Conservation (phyloP, 805 yeast genomes). For the Wickerhamiella azyma region DNA sequence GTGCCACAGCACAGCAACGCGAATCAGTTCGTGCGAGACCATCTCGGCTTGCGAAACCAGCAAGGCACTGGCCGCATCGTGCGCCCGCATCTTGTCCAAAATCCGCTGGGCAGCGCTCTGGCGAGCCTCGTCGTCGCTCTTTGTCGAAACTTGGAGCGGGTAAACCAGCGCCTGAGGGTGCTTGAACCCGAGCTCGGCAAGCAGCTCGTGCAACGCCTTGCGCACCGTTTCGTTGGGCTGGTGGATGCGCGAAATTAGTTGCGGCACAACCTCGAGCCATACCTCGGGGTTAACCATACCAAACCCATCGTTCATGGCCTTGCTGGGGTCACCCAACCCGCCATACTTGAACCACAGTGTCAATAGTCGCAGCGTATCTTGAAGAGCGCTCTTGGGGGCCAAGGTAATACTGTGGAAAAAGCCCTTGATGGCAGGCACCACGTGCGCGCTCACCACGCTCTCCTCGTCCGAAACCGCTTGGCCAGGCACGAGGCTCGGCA, state of each 20-base stretch:
- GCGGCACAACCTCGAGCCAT: constrained; percentile 94
- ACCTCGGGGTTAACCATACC: constrained; percentile 77
- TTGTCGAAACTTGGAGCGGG: constrained; percentile 90
- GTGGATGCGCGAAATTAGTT: constrained; percentile 87
- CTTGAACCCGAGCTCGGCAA: constrained; percentile 80
- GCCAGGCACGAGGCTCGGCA: constrained; percentile 13
- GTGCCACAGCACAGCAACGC: constrained; percentile 95
- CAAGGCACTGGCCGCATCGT: constrained; percentile 41
- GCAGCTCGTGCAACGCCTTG: constrained; percentile 58
- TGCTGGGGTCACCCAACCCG: constrained; percentile 81
- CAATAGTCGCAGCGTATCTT: constrained; percentile 77
- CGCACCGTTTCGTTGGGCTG: constrained; percentile 84
- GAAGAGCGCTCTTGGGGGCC: constrained; percentile 75
- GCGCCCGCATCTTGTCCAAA: constrained; percentile 82
- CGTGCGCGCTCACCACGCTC: constrained; percentile 55
- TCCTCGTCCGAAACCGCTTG: constrained; percentile 22
- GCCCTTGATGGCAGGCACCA: constrained; percentile 90
- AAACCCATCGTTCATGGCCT: constrained; percentile 82
- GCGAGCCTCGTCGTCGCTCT: constrained; percentile 79
- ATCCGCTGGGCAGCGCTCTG: constrained; percentile 86
- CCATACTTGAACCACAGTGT: constrained; percentile 96
- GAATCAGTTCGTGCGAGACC: constrained; percentile 83
- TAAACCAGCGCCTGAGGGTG: constrained; percentile 96
- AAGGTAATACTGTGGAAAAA: constrained; percentile 89
- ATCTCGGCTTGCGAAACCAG: constrained; percentile 86